Evolutionary conservation across 1,284 basidiomycete species (phyloP).

Genomic region (Puccinia horiana): DNA sequence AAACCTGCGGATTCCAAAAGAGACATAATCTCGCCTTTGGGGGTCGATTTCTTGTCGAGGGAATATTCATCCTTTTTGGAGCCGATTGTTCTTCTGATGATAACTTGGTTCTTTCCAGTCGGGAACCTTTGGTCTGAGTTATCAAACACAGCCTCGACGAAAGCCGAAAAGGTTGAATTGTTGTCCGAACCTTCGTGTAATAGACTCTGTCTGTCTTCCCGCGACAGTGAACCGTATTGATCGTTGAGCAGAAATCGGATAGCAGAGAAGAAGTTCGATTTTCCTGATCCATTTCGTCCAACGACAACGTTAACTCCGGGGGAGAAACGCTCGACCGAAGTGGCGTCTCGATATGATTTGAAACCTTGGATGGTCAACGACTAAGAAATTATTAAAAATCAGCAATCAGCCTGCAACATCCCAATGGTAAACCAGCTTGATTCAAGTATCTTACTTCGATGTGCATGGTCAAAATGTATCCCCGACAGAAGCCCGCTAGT

Average conservation of each 20-base stretch:
- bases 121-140: constrained; percentile 61
- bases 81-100: constrained; percentile 88
- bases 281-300: constrained; percentile 59
- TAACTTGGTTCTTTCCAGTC: constrained; percentile 78
- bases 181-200: constrained; percentile 57
- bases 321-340: constrained; percentile 65
- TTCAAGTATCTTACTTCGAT: constrained; percentile 14
- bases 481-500: not conserved
- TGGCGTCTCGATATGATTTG: constrained; percentile 80
- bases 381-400: constrained; percentile 58
- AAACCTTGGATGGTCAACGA: constrained; percentile 93
- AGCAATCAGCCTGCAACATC: not conserved
- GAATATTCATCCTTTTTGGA: constrained; percentile 99
- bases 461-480: not conserved
- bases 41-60: constrained; percentile 89
- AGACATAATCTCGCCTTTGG: constrained; percentile 96
- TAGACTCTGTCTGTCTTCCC: constrained; percentile 59
- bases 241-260: constrained; percentile 58
- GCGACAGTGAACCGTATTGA: constrained; percentile 58
- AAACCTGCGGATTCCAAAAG: constrained; percentile 93
- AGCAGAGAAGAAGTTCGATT: constrained; percentile 59
- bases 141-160: constrained; percentile 59
- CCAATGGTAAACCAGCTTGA: not conserved
- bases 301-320: constrained; percentile 59
- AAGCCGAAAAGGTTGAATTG: constrained; percentile 58